A percentile compares a stretch with the other conserved stretches of the same genome.
These are phyloP conservation scores for Geotrichum fermentans DNA, from an alignment of 1,139 yeast species.

Conservation along the genomic window DNA sequence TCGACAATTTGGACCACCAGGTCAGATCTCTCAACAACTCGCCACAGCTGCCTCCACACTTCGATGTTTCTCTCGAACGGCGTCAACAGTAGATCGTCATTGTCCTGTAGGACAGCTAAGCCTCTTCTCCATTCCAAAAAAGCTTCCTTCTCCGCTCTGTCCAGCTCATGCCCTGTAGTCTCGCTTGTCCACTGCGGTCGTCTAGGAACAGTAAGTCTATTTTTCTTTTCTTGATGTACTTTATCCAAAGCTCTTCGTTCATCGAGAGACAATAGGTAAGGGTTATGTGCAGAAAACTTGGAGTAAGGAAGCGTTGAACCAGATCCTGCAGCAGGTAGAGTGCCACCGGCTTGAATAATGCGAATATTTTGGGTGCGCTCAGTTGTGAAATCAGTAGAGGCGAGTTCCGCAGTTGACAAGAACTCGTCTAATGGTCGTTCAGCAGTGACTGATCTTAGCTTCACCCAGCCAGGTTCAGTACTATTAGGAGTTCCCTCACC, in stretches of 20 bases:
- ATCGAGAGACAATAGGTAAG: slow-evolving; percentile 57
- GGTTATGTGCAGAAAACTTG: slow-evolving; percentile 42
- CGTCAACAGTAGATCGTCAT: slow-evolving; percentile 74
- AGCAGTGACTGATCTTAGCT: slow-evolving; percentile 87
- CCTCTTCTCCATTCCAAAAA: slow-evolving; percentile 92
- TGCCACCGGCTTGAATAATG: slow-evolving; percentile 51
- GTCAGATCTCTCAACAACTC: slow-evolving; percentile 94
- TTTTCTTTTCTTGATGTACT: slow-evolving; percentile 50
- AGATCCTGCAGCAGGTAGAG: slow-evolving; percentile 29
- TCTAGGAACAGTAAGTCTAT: slow-evolving; percentile 86
- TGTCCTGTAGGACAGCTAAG: slow-evolving; percentile 78
- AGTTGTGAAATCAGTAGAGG: slow-evolving; percentile 94
- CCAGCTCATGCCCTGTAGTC: slow-evolving; percentile 73
- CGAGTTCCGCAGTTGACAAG: slow-evolving; percentile 87
- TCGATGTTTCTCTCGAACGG: slow-evolving; percentile 97
- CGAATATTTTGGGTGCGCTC: slow-evolving; percentile 79
- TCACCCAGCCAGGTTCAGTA: slow-evolving; percentile 84
- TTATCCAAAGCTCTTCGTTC: slow-evolving; percentile 57
- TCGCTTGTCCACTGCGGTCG: slow-evolving; percentile 75
- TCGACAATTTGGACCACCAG: slow-evolving; percentile 95
- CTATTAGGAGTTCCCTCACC: slow-evolving; percentile 38
- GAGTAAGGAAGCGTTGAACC: slow-evolving; percentile 22
- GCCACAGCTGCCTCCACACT: slow-evolving; percentile 98
- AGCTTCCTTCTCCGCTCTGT: slow-evolving; percentile 82
- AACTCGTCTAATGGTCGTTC: slow-evolving; percentile 93